phyloP scores from a whole-genome alignment of 2,329 filamentous ascomycete genomes.

The Akanthomyces lecanii region DNA sequence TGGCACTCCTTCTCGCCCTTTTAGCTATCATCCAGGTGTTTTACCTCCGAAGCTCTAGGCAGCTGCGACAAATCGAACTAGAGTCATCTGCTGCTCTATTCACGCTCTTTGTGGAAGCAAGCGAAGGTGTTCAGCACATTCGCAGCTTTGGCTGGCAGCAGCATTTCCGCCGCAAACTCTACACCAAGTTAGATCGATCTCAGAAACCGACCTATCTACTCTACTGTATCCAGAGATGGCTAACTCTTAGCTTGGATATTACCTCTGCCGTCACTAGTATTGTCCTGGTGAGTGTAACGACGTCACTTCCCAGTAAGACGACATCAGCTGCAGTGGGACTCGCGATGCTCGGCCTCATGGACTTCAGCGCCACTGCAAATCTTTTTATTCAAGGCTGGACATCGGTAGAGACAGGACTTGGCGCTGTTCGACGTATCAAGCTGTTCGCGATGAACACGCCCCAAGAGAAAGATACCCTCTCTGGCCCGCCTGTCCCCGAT shows the following conservation, averaged over 20 bases:
- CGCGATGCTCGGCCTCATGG: too few relatives aligned
- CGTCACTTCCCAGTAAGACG: background rate
- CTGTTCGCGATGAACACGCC: background rate
- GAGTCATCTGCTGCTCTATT: constrained; percentile 47
- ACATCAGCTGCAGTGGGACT: background rate
- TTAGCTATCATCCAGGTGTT: constrained; percentile 21
- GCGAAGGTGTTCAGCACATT: constrained; percentile 23
- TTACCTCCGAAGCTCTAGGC: constrained; percentile 48
- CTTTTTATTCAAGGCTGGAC: background rate
- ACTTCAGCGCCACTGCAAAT: too few relatives aligned
- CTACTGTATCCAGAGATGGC: constrained; percentile 44
- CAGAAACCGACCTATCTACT: constrained; percentile 31
- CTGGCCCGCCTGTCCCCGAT: background rate
- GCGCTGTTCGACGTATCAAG: too few relatives aligned
- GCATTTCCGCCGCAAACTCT: constrained; percentile 38
- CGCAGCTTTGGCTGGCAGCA: constrained; percentile 23
- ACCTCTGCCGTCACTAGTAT: constrained; percentile 28
- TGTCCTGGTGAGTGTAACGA: constrained; percentile 32
- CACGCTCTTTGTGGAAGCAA: constrained; percentile 35
- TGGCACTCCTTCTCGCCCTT: constrained; percentile 32
- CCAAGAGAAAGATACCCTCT: background rate
- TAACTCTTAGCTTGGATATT: constrained; percentile 40
- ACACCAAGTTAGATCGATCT: constrained; percentile 34
- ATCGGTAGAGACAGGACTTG: background rate
- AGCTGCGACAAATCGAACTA: constrained; percentile 50